Percentiles rank a stretch among this genome's conserved stretches.
Evolutionary conservation across 2,329 filamentous ascomycete genomes (phyloP).

Genomic region (Drechmeria coniospora): DNA sequence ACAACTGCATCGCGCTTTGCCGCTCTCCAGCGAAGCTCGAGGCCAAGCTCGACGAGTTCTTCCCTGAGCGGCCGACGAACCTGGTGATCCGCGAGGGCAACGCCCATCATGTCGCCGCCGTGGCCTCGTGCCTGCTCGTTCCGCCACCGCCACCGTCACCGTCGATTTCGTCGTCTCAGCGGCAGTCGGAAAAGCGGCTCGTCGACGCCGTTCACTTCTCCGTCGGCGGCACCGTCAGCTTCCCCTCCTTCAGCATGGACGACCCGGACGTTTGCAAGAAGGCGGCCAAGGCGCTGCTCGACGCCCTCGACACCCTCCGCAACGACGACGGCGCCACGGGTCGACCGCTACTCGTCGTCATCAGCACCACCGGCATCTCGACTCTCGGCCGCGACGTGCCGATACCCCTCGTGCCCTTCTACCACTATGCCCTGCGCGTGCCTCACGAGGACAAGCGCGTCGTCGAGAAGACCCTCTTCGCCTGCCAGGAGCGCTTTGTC

Average conservation of each 20-base stretch:
- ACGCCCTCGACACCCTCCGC: slow-evolving; percentile 14
- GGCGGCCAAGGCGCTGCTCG: slow-evolving; percentile 18
- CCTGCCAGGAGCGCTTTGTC: slow-evolving; percentile 18
- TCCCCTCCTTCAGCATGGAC: slow-evolving; percentile 13
- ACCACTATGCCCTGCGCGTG: slow-evolving; percentile 21
- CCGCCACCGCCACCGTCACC: slow-evolving; percentile 11
- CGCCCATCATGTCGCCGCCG: slow-evolving; percentile 17
- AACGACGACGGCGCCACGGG: slow-evolving; percentile 7
- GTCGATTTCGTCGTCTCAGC: too few relatives aligned
- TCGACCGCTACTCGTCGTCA: slow-evolving; percentile 18
- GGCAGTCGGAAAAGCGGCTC: too few relatives aligned
- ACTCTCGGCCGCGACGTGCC: slow-evolving; percentile 16
- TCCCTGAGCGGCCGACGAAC: slow-evolving; percentile 13
- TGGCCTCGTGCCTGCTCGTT: slow-evolving; percentile 16
- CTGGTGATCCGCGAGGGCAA: slow-evolving; percentile 23
- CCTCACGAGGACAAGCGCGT: slow-evolving; percentile 32
- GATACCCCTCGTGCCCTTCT: slow-evolving; percentile 25
- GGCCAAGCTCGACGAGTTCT: too few relatives aligned
- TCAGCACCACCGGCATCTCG: slow-evolving; percentile 27
- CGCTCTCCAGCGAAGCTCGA: slow-evolving; percentile 25
- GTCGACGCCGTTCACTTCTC: slow-evolving; percentile 24
- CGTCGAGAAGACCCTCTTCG: slow-evolving; percentile 24
- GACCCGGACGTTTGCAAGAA: slow-evolving; percentile 26
- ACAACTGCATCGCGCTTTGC: slow-evolving; percentile 23
- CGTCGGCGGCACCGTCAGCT: slow-evolving; percentile 18